Percentiles rank a stretch among this genome's conserved stretches.
Evolutionary conservation across 257 asterid species (phyloP).

Genomic region (Solanum pinnatisectum): DNA sequence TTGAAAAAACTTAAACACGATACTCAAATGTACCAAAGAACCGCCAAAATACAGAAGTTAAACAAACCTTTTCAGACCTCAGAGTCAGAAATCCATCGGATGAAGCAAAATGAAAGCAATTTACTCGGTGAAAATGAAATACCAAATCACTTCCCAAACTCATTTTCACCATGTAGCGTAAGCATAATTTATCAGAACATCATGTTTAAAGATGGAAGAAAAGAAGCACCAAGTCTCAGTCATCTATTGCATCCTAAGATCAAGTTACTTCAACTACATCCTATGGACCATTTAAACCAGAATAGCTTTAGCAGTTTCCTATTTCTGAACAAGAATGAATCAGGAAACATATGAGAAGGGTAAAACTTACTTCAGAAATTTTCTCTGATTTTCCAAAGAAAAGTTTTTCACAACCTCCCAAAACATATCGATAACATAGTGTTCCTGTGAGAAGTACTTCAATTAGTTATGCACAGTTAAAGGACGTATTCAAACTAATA

Average conservation of each 20-base stretch:
- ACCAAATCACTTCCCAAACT: neutral
- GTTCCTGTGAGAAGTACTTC: constrained; percentile 54
- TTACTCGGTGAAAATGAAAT: neutral
- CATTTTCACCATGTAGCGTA: neutral
- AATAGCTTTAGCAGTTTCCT: neutral
- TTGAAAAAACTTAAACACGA: neutral
- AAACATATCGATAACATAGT: constrained; percentile 78
- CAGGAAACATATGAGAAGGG: neutral
- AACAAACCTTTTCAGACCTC: neutral
- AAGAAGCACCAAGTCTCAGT: neutral
- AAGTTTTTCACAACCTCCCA: constrained; percentile 83
- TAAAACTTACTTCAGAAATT: constrained; percentile 66
- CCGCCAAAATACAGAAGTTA: neutral
- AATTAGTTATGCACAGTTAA: constrained; percentile 8
- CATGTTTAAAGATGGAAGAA: neutral
- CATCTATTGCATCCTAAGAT: neutral
- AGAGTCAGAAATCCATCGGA: neutral
- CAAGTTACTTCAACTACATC: neutral
- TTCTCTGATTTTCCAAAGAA: constrained; percentile 73
- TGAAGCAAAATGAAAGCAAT: neutral
- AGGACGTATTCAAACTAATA: neutral
- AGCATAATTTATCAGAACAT: neutral
- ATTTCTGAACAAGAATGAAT: neutral
- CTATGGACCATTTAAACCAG: neutral
- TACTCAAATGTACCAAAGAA: neutral